Percentiles rank a stretch among this genome's conserved stretches.
Evolutionary conservation across 257 asterid species (phyloP).

Genomic region (Solanum habrochaites): DNA sequence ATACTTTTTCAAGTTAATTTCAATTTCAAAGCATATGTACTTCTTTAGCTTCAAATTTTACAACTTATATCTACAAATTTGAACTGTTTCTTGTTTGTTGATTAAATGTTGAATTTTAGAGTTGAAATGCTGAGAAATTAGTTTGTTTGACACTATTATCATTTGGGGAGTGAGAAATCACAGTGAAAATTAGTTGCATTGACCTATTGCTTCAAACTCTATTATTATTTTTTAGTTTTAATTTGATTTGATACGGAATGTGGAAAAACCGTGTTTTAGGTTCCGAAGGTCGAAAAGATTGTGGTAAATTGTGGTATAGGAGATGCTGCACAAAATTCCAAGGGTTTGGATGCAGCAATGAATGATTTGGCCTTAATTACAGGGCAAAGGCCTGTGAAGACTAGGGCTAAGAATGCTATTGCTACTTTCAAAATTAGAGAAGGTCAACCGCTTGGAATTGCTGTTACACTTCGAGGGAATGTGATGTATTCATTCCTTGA

Average conservation of each 20-base stretch:
- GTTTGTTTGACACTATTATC: not conserved
- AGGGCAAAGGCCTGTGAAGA: constrained; percentile 91
- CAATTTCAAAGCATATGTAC: not conserved
- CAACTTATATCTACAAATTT: not conserved
- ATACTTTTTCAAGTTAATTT: not conserved
- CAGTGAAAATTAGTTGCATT: not conserved
- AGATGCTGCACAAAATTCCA: constrained; percentile 99
- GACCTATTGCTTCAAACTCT: not conserved
- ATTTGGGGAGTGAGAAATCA: not conserved
- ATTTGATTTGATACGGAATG: not conserved
- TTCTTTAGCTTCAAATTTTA: not conserved
- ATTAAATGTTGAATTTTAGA: not conserved
- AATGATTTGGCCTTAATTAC: constrained; percentile 84
- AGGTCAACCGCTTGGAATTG: constrained; percentile 81
- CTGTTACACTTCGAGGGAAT: constrained; percentile 84
- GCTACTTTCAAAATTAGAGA: constrained; percentile 91
- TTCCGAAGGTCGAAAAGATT: constrained; percentile 76
- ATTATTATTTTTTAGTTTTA: not conserved
- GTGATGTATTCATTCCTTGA: constrained; percentile 92
- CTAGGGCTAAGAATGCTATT: constrained; percentile 90
- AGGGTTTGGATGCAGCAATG: constrained; percentile 93
- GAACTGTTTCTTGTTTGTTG: not conserved
- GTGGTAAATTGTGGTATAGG: constrained; percentile 99
- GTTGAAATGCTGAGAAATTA: not conserved
- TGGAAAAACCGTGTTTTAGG: constrained; percentile 24